Base-by-base conservation (phyloP, 2,329 filamentous ascomycete genomes). In the Paraconiothyrium sp. region DNA sequence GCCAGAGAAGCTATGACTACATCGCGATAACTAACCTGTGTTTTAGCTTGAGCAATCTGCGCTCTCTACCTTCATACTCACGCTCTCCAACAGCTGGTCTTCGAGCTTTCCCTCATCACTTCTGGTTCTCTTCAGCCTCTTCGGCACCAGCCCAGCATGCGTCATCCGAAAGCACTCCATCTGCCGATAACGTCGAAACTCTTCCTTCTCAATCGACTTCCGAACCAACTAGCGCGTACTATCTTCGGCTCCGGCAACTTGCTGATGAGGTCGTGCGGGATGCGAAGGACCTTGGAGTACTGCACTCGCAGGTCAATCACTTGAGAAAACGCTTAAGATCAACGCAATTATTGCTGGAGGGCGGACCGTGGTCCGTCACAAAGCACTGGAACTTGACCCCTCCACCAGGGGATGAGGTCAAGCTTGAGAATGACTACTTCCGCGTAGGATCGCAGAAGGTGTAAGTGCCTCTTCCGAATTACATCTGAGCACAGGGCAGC, bases 381-480 rank as follows among this genome's bases (percentile, higher is more conserved):
- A 57, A 30, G n/a, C 3, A 27, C 5, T 57, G 30, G 54, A 16
- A 27, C n/a, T 11, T n/a, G 11, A 49, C n/a, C 4, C 43, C 10
- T 27, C n/a, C n/a, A 39, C 13, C 16, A 41, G n/a, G 30, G 20
- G 11, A n/a, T 9, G n/a, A 37, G 11, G 30, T 62, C 27, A 55
- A 22, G n/a, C 14, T 58, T 13, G 34, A 56, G 32, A 54, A 56
- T 16, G 59, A 34, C 16, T 27, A 49, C n/a, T 35, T 65, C 39
- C 58, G 30, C 20, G 54, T 57, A 20, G 43, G 35, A 32, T 14
- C 30, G 30, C 34, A 56, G 24, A 47, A 37, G 24, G 44, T 65
- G 63, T 65, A 24, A 52, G 63, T 48, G 2, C 4, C 4, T 37
- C 9, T n/a, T 51, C 35, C 27, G 20, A 3, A 37, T 24, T 7